Base-by-base conservation (phyloP, 768 basidiomycete species). In the Lentinula guzmanii region DNA sequence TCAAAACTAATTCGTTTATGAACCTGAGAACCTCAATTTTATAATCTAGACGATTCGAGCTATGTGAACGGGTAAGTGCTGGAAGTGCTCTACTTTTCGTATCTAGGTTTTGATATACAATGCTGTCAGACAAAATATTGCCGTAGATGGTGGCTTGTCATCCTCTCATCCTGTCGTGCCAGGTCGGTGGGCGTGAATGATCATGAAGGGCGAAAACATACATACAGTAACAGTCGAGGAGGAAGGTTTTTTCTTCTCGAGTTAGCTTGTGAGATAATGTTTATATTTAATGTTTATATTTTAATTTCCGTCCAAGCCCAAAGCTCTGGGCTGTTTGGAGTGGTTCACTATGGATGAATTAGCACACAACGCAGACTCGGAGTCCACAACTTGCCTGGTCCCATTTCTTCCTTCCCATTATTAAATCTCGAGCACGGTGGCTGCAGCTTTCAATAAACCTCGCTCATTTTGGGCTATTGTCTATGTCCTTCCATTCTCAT, bases 121-220 rank as follows among this genome's bases (percentile, higher is more conserved):
- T 37, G 21, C n/a, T 54, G n/a, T 37, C 28, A 56, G 55, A 42
- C 91, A 95, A 68, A 89, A 86, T 67, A 80, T 93, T 34, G 87
- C 88, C 0, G 88, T 94, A 34, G 95, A 96, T 66, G 95, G 95
- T 6, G 95, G 93, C 1, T 72, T 96, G 62, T 87, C 90, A 10
- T 77, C 87, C 28, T 92, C 91, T 0, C 83, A 86, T 67, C 93
- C 93, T 5, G 86, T 93, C 7, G 75, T 89, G 6, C 89, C 91
- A 4, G 92, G 92, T 1, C 82, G 85, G 69, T 83, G 83, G 82
- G 79, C 77, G n/a, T 91, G 66, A 76, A 16, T 43, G n/a, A 6
- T 16, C 13, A 43, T 16, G 16, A 10, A 21, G 21, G 5, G 21
- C n/a, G 3, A 8, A 28, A 6, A 24, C 16, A 43, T 43, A 16